Evolutionary conservation across 1,284 basidiomycete species (phyloP), one percentile per base, ranked within the genome.

Genomic region (Kalmanozyma brasiliensis): DNA sequence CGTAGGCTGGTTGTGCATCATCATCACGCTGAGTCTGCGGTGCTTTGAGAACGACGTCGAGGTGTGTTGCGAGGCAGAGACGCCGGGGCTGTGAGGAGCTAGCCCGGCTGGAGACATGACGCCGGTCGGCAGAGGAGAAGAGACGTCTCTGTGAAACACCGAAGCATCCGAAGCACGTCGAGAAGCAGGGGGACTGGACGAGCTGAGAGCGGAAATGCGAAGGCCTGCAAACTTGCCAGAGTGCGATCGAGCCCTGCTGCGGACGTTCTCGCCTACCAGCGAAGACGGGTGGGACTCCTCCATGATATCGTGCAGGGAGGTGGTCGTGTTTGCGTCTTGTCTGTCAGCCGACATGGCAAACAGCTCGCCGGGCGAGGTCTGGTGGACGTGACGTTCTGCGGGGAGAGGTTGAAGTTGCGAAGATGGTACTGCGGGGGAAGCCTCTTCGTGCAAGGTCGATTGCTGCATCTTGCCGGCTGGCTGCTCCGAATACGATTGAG

Each of bases 221-320:
- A 70, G 36, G 4, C 48, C 67, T 6, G 67, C 67, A 42, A 61
- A 70, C 43, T 59, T 70, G 61, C 67, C 67, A 8, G 67, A 70
- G 8, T 56, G 60, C 14, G 66, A 69, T 32, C 66, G 66, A 13
- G 49, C 3, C 13, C 58, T 33, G 24, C 47, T 42, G n/a, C 29
- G 16, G n/a, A 13, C 20, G 29, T 1, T 13, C 8, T 7, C 17
- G 20, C 23, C 17, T 9, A 17, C 36, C 16, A 48, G 35, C 8
- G 52, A 11, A 5, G 37, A 30, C 13, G 46, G 26, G 17, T 43
- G 34, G 4, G 67, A 57, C 38, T 70, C 67, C 33, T 70, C 67
- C 43, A 70, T 53, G 35, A 70, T 70, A 47, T 70, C 67, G 10
- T 55, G 62, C 16, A 70, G 52, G 35, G 58, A 63, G 20, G 34